Evolutionary conservation across 106 monocot genomes (phyloP).

Genomic region (Xerophyta viscosa): DNA sequence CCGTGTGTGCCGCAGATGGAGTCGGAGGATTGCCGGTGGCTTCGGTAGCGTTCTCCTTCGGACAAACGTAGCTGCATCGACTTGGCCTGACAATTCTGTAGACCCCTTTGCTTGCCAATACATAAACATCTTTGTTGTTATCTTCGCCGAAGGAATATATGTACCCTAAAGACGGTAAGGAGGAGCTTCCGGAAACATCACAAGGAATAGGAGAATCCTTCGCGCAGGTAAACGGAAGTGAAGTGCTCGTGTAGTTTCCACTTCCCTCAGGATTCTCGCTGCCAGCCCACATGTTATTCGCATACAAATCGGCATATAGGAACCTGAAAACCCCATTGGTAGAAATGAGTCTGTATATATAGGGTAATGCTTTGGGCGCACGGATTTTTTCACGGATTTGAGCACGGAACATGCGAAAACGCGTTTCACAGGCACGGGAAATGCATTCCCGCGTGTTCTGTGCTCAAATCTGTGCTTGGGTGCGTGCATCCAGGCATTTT

Average conservation of each 20-base stretch:
- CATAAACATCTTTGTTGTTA: slow-evolving; percentile 51
- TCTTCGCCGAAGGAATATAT: slow-evolving; percentile 81
- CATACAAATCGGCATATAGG: slow-evolving; percentile 74
- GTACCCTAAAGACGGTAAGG: slow-evolving; percentile 51
- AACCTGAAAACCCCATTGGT: slow-evolving; percentile 33
- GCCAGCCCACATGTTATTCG: slow-evolving; percentile 50
- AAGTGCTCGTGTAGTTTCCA: slow-evolving; percentile 59
- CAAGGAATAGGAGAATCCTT: slow-evolving; percentile 67
- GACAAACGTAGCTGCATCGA: slow-evolving; percentile 61
- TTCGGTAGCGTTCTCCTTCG: slow-evolving; percentile 28
- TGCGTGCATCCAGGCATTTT: no score
- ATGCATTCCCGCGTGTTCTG: no score
- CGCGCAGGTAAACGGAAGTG: slow-evolving; percentile 54
- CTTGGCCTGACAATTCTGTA: slow-evolving; percentile 79
- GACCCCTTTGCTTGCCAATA: slow-evolving; percentile 62
- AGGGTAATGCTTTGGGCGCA: background rate
- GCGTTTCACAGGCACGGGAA: no score
- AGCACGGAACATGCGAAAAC: background rate
- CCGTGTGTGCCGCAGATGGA: slow-evolving; percentile 3
- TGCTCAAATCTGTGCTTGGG: no score
- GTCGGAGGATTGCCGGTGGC: slow-evolving; percentile 19
- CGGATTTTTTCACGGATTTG: background rate
- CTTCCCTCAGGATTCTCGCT: slow-evolving; percentile 51
- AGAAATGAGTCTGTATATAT: background rate
- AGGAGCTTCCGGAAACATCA: slow-evolving; percentile 27